Percentiles rank a stretch among this genome's conserved stretches.
phyloP scores from a whole-genome alignment of 768 basidiomycete genomes.

The Podaxis rugospora region DNA sequence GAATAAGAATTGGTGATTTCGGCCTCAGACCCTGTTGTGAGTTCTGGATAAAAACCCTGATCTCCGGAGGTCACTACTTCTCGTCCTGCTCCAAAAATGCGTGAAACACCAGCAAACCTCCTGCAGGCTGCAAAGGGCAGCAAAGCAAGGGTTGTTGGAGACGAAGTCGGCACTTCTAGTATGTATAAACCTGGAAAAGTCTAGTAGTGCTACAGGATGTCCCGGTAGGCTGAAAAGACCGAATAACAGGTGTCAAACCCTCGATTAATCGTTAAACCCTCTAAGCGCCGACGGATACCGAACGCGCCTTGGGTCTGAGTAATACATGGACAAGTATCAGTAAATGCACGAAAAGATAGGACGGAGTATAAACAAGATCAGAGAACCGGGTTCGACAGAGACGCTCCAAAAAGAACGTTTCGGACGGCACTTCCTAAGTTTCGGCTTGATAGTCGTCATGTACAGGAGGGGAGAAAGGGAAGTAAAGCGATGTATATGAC shows the following conservation, averaged over 20 bases:
- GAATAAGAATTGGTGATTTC: too few species aligned
- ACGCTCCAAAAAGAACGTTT: conserved; percentile 34
- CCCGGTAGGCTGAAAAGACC: not conserved
- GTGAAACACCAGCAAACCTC: too few species aligned
- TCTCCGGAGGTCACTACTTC: too few species aligned
- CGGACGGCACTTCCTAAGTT: conserved; percentile 60
- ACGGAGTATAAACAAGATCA: conserved; percentile 29
- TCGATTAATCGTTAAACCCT: not conserved
- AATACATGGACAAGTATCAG: conserved; percentile 11
- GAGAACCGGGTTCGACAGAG: conserved; percentile 52
- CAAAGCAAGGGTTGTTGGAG: too few species aligned
- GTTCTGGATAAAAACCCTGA: too few species aligned
- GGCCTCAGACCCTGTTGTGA: too few species aligned
- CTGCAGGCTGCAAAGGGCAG: too few species aligned
- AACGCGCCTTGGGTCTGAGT: not conserved
- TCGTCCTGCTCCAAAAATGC: too few species aligned
- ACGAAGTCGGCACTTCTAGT: not conserved
- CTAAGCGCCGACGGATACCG: not conserved
- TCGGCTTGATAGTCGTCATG: conserved; percentile 44
- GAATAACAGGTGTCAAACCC: not conserved
- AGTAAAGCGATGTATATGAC: not conserved
- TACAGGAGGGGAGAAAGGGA: not conserved
- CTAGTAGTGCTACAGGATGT: not conserved
- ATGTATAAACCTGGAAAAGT: not conserved
- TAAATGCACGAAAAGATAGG: conserved; percentile 9